These are phyloP conservation scores for Colletotrichum tabaci DNA, from an alignment of 2,329 filamentous ascomycete species.

Conservation along the genomic window DNA sequence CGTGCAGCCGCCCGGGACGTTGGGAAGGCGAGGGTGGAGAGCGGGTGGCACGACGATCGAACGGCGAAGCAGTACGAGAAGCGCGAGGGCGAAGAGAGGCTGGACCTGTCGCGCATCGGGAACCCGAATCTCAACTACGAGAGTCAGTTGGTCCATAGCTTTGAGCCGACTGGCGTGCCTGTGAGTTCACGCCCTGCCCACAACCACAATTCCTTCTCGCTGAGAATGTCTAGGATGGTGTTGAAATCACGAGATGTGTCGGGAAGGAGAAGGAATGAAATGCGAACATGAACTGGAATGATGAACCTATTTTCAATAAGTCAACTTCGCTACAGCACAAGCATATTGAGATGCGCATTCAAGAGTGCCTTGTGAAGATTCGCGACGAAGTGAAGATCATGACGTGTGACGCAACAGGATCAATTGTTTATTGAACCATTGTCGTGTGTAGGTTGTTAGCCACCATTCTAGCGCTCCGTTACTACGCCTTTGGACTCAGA, in stretches of 20 bases:
- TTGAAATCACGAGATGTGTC: slow-evolving; percentile 76
- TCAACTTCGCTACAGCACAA: neutral
- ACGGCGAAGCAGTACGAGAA: slow-evolving; percentile 71
- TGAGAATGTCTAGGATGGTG: slow-evolving; percentile 67
- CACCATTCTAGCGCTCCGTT: slow-evolving; percentile 30
- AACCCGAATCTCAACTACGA: slow-evolving; percentile 78
- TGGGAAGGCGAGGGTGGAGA: slow-evolving; percentile 45
- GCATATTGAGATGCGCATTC: no score
- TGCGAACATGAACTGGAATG: neutral
- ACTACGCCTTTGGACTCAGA: slow-evolving; percentile 13
- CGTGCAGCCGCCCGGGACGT: slow-evolving; percentile 55
- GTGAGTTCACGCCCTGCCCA: slow-evolving; percentile 59
- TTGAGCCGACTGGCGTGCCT: slow-evolving; percentile 76
- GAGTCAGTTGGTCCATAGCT: slow-evolving; percentile 74
- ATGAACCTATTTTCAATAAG: neutral
- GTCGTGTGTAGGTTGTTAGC: slow-evolving; percentile 29
- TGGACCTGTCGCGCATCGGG: slow-evolving; percentile 57
- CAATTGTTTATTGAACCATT: slow-evolving; percentile 31
- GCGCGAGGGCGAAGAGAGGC: slow-evolving; percentile 60
- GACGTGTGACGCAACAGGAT: slow-evolving; percentile 19
- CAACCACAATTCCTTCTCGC: neutral
- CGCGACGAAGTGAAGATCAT: neutral
- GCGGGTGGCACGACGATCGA: slow-evolving; percentile 56
- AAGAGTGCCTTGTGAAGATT: neutral
- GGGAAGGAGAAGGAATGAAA: slow-evolving; percentile 49